phyloP scores from a whole-genome alignment of 2,329 filamentous ascomycete species.

The Parastagonospora avenae region DNA sequence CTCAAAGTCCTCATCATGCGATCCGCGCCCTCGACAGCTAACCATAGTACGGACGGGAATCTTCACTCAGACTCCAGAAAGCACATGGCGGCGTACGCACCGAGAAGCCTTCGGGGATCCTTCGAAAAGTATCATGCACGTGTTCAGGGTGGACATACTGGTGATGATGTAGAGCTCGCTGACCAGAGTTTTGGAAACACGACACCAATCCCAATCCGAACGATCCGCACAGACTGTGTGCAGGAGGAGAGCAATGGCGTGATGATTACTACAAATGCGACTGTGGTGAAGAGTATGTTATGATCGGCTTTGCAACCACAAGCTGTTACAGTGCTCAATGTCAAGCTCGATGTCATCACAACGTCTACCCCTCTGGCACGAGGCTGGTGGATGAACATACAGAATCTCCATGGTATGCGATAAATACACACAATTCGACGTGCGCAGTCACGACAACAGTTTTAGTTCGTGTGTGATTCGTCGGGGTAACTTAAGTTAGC shows the following conservation, averaged over 20 bases:
- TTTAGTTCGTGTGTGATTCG: too few species aligned
- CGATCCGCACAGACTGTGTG: neutral
- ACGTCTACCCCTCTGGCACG: too few species aligned
- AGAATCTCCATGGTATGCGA: too few species aligned
- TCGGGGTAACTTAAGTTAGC: too few species aligned
- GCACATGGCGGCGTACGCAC: neutral
- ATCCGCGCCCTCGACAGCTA: slow-evolving; percentile 5
- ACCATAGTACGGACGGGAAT: slow-evolving; percentile 8
- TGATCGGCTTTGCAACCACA: neutral
- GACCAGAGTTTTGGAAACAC: neutral
- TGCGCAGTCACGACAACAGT: too few species aligned
- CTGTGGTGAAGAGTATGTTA: neutral
- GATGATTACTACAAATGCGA: neutral
- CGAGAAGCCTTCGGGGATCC: slow-evolving; percentile 1
- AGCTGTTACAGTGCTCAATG: too few species aligned
- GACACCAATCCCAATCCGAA: neutral
- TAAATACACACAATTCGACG: too few species aligned
- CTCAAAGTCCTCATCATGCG: slow-evolving; percentile 23
- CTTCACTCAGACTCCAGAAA: neutral
- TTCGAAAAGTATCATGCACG: slow-evolving; percentile 17
- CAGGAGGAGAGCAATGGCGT: neutral
- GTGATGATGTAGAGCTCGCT: slow-evolving; percentile 25
- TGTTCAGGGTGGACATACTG: slow-evolving; percentile 8
- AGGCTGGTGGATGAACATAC: too few species aligned
- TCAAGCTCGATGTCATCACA: too few species aligned